Evolutionary conservation across 805 yeast species (phyloP).

Genomic region (Candida ficus): DNA sequence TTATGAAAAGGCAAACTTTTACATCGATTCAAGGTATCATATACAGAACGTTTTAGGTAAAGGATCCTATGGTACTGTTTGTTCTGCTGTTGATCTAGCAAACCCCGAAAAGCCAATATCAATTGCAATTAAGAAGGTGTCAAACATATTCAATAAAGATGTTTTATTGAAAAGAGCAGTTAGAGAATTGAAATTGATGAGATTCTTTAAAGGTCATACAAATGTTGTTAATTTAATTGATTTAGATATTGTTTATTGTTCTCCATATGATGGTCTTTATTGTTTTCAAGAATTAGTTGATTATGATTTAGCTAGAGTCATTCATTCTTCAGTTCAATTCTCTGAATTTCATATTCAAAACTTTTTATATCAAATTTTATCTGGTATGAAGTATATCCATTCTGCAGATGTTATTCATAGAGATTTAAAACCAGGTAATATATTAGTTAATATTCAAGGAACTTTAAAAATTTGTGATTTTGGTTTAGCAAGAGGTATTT

Average conservation of each 20-base stretch:
- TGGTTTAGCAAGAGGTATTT: constrained; percentile 83
- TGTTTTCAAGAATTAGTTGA: constrained; percentile 85
- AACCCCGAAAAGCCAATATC: constrained; percentile 25
- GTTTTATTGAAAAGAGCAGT: constrained; percentile 73
- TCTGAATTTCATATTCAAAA: constrained; percentile 79
- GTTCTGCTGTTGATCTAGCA: constrained; percentile 60
- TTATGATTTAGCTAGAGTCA: constrained; percentile 75
- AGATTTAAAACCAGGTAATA: constrained; percentile 89
- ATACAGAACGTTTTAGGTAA: constrained; percentile 61
- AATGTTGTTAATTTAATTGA: constrained; percentile 74
- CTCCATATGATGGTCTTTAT: constrained; percentile 81
- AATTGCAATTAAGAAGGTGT: constrained; percentile 79
- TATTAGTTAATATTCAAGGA: constrained; percentile 71
- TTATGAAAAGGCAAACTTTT: constrained; percentile 54
- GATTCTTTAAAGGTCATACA: constrained; percentile 76
- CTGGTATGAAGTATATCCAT: constrained; percentile 86
- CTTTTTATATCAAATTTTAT: constrained; percentile 73
- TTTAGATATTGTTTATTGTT: constrained; percentile 58
- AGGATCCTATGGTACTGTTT: constrained; percentile 85
- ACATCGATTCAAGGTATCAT: constrained; percentile 55
- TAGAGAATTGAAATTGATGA: constrained; percentile 77
- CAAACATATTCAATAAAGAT: constrained; percentile 61
- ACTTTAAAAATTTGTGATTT: constrained; percentile 84
- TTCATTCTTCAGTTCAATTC: constrained; percentile 69
- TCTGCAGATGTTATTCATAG: constrained; percentile 90